Percentiles rank a stretch among this genome's conserved stretches.
phyloP scores from a whole-genome alignment of 495 filamentous ascomycete species.

The Cercophora samala region DNA sequence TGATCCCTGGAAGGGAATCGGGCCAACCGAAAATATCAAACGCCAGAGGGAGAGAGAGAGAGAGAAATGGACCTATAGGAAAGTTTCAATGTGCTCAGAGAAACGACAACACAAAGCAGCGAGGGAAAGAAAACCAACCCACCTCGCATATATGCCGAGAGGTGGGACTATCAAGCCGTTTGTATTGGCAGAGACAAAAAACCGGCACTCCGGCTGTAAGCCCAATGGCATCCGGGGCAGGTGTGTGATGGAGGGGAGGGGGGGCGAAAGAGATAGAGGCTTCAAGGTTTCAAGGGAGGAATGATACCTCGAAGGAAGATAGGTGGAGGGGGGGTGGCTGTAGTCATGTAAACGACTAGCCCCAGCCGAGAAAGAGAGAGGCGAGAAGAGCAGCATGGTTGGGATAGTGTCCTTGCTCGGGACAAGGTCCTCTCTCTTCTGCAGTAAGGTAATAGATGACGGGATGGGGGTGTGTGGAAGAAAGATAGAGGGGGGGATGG shows the following conservation, averaged over 20 bases:
- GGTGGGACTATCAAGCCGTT: constrained; percentile 32
- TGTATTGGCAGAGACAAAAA: constrained; percentile 33
- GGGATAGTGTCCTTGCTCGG: constrained; percentile 16
- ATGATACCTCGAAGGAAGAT: constrained; percentile 19
- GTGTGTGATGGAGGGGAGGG: constrained; percentile 18
- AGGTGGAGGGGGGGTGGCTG: constrained; percentile 27
- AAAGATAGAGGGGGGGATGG: constrained; percentile 28
- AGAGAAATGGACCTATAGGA: background rate
- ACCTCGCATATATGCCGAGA: constrained; percentile 42
- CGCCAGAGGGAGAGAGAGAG: too few relatives aligned
- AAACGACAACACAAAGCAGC: background rate
- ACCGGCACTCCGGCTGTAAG: constrained; percentile 27
- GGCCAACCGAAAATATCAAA: background rate
- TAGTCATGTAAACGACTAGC: constrained; percentile 19
- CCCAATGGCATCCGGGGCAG: constrained; percentile 22
- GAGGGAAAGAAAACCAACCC: constrained; percentile 24
- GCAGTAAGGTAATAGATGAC: constrained; percentile 23
- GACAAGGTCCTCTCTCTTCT: constrained; percentile 13
- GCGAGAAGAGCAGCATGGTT: constrained; percentile 22
- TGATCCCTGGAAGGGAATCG: constrained; percentile 37
- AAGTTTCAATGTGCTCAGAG: background rate
- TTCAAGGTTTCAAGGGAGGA: constrained; percentile 30
- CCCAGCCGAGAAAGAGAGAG: constrained; percentile 21
- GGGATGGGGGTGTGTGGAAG: constrained; percentile 22
- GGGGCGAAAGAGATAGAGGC: constrained; percentile 25